Conservation (phyloP, 192 early-diverging fungal genomes). For the Physocladia obscura region DNA sequence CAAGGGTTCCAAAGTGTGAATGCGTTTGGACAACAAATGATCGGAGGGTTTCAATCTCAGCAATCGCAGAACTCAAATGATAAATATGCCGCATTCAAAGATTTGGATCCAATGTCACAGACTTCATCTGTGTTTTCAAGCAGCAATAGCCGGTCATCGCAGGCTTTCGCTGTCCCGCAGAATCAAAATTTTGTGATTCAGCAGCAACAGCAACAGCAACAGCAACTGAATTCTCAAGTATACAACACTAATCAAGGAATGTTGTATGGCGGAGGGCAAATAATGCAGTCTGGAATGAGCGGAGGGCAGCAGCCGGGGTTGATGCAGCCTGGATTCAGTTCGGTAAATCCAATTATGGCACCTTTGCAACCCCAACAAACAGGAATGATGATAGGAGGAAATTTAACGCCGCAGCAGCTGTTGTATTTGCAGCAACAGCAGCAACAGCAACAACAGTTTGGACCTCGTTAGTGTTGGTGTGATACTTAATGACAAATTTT, state of each 20-base stretch:
- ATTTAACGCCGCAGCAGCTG: conserved; percentile 26
- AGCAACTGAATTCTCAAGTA: background rate
- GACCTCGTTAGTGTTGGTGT: background rate
- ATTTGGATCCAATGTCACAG: conserved; percentile 11
- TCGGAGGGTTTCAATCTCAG: conserved; percentile 11
- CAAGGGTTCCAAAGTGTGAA: background rate
- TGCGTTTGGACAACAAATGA: background rate
- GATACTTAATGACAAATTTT: too few relatives aligned
- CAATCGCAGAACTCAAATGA: conserved; percentile 6
- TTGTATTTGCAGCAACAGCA: conserved; percentile 33
- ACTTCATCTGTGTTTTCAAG: conserved; percentile 19
- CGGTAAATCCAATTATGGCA: too few relatives aligned
- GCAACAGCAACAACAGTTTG: conserved; percentile 18
- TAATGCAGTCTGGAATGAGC: conserved; percentile 15
- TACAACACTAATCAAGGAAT: background rate
- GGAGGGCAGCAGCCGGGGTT: conserved; percentile 12
- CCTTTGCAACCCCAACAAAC: too few relatives aligned
- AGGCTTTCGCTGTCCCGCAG: too few relatives aligned
- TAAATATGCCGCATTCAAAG: conserved; percentile 21
- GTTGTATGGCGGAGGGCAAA: background rate
- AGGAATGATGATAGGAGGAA: conserved; percentile 11
- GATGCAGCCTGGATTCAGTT: conserved; percentile 29
- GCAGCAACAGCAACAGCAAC: conserved; percentile 3
- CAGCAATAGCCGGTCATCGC: background rate
- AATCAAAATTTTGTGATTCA: background rate